phyloP scores from a whole-genome alignment of 805 yeast genomes.

The Lipomyces yamanashiensis region DNA sequence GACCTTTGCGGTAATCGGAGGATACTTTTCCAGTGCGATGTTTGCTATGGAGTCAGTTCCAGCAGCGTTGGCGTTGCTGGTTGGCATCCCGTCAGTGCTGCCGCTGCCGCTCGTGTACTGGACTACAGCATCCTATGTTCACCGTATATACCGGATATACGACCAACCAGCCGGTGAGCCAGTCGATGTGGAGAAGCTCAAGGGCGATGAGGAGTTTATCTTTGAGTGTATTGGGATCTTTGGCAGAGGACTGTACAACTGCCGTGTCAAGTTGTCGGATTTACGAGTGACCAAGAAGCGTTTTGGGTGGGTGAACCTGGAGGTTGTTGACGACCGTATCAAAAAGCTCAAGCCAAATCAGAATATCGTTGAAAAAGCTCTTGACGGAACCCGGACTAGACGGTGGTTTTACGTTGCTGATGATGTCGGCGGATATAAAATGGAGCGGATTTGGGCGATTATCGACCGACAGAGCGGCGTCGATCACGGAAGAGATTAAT shows the following conservation, averaged over 20 bases:
- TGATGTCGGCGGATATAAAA: constrained; percentile 76
- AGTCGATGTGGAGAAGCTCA: constrained; percentile 67
- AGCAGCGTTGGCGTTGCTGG: constrained; percentile 52
- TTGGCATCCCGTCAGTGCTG: constrained; percentile 52
- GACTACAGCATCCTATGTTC: constrained; percentile 68
- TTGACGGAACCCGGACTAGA: constrained; percentile 42
- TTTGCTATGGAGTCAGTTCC: constrained; percentile 50
- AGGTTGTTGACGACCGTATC: constrained; percentile 42
- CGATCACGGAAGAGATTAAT: constrained; percentile 61
- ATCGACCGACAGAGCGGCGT: constrained; percentile 69
- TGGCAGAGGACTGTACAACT: constrained; percentile 69
- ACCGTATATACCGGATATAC: constrained; percentile 72
- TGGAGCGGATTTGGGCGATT: constrained; percentile 88
- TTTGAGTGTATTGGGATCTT: constrained; percentile 69
- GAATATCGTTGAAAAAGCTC: constrained; percentile 16
- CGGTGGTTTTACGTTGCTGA: constrained; percentile 62
- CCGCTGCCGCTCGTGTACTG: constrained; percentile 64
- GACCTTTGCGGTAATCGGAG: constrained; percentile 35
- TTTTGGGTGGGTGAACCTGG: constrained; percentile 57
- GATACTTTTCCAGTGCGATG: constrained; percentile 34
- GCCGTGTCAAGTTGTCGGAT: constrained; percentile 57
- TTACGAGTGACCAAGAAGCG: constrained; percentile 49
- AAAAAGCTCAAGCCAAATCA: constrained; percentile 36
- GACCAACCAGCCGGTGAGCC: constrained; percentile 50
- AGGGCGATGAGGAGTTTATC: constrained; percentile 64